Percentiles rank a stretch among this genome's conserved stretches.
Conservation (phyloP, 768 basidiomycete genomes). For the Leccinum subtestaceum region DNA sequence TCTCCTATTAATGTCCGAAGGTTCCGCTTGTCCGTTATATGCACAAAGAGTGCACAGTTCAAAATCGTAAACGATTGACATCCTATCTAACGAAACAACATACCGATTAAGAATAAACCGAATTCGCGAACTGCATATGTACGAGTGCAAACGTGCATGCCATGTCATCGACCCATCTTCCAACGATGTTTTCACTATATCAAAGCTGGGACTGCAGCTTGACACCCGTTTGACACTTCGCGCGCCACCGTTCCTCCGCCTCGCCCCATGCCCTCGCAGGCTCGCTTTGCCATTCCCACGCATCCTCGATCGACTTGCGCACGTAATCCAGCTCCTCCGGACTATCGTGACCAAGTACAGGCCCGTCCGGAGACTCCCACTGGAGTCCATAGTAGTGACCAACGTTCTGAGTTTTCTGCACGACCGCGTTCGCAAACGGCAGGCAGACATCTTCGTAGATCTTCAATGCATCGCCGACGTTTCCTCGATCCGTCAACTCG, state of each 20-base stretch:
- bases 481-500: constrained; percentile 17
- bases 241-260: constrained; percentile 12
- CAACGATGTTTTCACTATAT: background rate
- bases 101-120: background rate
- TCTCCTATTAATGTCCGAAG: too few relatives aligned
- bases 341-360: constrained; percentile 3
- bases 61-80: background rate
- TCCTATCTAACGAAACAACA: background rate
- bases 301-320: constrained; percentile 15
- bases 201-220: background rate
- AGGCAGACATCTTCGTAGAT: constrained; percentile 33
- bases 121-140: too few relatives aligned
- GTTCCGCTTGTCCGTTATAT: too few relatives aligned
- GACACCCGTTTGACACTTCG: background rate
- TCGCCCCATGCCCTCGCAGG: constrained; percentile 7
- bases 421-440: constrained; percentile 28
- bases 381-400: constrained; percentile 27
- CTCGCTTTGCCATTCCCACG: constrained; percentile 20
- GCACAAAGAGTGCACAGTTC: background rate
- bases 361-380: background rate
- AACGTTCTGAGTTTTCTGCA: constrained; percentile 13
- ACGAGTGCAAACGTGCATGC: background rate
- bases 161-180: background rate
- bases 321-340: constrained; percentile 10
- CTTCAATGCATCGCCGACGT: constrained; percentile 27